These are phyloP conservation scores for Phytopythium delawarense DNA, from an alignment of 352 stramenopile genomes.

Conservation along the genomic window DNA sequence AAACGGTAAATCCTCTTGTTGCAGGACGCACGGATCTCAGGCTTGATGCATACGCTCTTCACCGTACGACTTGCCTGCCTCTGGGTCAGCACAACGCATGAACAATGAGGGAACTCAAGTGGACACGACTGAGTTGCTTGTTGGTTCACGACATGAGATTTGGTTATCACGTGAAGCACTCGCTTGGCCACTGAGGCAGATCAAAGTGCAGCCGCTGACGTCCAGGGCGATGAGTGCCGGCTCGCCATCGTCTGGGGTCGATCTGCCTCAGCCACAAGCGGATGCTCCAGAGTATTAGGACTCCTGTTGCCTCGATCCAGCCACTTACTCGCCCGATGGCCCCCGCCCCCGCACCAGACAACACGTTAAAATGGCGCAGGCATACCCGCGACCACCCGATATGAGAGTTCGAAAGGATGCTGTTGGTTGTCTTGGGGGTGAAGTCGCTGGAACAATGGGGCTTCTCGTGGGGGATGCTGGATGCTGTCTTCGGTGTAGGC, in stretches of 20 bases:
- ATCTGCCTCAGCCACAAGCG: slow-evolving; percentile 1
- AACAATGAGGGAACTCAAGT: not conserved
- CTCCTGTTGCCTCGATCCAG: not conserved
- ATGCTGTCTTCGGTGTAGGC: not conserved
- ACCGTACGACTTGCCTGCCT: not conserved
- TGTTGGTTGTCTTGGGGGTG: not conserved
- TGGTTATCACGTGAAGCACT: not conserved
- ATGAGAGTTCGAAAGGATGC: not conserved
- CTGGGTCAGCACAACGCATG: not conserved
- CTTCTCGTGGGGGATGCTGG: not conserved
- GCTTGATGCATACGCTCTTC: no score
- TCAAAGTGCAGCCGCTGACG: not conserved
- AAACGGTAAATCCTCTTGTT: no score
- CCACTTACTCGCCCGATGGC: not conserved
- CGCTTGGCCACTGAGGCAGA: not conserved
- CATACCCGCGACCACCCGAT: not conserved
- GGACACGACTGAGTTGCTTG: not conserved
- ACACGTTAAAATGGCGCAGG: not conserved
- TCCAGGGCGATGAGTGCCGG: not conserved
- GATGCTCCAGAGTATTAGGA: not conserved
- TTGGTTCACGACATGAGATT: not conserved
- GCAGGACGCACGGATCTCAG: no score
- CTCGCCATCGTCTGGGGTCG: not conserved
- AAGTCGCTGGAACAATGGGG: not conserved
- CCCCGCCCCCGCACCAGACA: not conserved